These are phyloP conservation scores for Abrus precatorius DNA, from an alignment of 306 rosid genomes.

Conservation along the genomic window DNA sequence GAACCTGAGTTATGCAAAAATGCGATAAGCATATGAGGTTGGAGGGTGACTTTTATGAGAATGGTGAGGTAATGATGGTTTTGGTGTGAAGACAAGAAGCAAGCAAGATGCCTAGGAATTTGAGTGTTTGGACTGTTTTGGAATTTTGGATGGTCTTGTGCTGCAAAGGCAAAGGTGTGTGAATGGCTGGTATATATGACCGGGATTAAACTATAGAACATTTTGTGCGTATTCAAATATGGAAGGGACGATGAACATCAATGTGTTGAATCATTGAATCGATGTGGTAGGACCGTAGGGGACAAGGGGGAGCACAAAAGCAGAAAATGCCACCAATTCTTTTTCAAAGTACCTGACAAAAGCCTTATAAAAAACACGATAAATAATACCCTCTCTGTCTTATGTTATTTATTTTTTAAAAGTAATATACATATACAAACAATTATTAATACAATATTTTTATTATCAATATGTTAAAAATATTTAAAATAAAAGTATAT, in stretches of 20 bases:
- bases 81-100: constrained; percentile 39
- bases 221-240: constrained; percentile 31
- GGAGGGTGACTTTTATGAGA: constrained; percentile 51
- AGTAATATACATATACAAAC: too few species aligned
- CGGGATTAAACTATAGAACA: constrained; percentile 24
- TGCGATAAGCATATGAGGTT: constrained; percentile 20
- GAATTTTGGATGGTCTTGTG: constrained; percentile 40
- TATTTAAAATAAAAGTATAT: too few species aligned
- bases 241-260: constrained; percentile 1
- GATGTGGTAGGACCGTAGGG: constrained; percentile 41
- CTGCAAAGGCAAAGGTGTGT: constrained; percentile 38
- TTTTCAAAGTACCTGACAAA: constrained; percentile 57
- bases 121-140: constrained; percentile 40
- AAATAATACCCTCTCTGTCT: too few species aligned
- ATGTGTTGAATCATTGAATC: constrained; percentile 39
- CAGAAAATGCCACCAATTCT: constrained; percentile 41
- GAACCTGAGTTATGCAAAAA: constrained; percentile 2
- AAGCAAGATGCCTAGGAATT: constrained; percentile 47
- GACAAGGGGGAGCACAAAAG: constrained; percentile 47
- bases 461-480: too few species aligned
- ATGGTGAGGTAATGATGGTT: constrained; percentile 43
- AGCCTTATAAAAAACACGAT: constrained; percentile 19
- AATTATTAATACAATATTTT: too few species aligned
- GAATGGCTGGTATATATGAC: constrained; percentile 40
- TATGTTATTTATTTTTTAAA: too few species aligned